Evolutionary conservation across 2,329 filamentous ascomycete species (phyloP), one percentile per base, ranked within the genome.

Genomic region (Calonectria hongkongensis): DNA sequence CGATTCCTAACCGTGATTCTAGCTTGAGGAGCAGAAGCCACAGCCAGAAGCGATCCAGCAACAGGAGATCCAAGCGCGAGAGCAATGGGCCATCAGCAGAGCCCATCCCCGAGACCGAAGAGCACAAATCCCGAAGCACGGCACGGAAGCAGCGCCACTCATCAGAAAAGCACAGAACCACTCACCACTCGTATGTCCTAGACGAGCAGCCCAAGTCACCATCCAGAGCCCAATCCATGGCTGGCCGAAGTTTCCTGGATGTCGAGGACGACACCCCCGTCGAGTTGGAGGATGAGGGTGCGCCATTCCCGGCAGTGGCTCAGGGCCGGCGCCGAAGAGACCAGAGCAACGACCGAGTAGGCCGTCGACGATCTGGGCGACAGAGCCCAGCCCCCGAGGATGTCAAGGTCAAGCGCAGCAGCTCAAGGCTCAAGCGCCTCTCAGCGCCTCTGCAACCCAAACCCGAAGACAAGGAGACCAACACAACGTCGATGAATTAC

Each of bases 1-100:
- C 88, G 9, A 94, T 95, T 67, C 93, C 94, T 0, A 83, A 87
- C 9, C 89, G 93, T 69, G 92, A 94, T 68, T 95, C 93, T 1
- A 95, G 93, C 45, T 84, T 94, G 43, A 86, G 90, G 64, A 93
- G 90, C 77, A 87, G 89, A 1, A 87, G 87, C 10, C 83, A 86
- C 25, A 87, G 86, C 51, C 86, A 85, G 12, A 91, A 88, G 82
- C 87, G 91, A 68, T 87, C 89, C 1, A 89, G 87, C 16, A 86
- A 84, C 6, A 86, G 88, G 36, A 87, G 86, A 1, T 86, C 88
- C 1, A 91, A 87, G 79, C 85, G 85, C 50, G 86, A 89, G 70
- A 87, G 82, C 78, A 87, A 87, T 27, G 68, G 79, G 71, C 62
- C 81, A 72, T 60, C 81, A 0, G 82, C 75, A n/a, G 83, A 86